Evolutionary conservation across 2,329 filamentous ascomycete genomes (phyloP).

Genomic region (Ophiobolus disseminans): DNA sequence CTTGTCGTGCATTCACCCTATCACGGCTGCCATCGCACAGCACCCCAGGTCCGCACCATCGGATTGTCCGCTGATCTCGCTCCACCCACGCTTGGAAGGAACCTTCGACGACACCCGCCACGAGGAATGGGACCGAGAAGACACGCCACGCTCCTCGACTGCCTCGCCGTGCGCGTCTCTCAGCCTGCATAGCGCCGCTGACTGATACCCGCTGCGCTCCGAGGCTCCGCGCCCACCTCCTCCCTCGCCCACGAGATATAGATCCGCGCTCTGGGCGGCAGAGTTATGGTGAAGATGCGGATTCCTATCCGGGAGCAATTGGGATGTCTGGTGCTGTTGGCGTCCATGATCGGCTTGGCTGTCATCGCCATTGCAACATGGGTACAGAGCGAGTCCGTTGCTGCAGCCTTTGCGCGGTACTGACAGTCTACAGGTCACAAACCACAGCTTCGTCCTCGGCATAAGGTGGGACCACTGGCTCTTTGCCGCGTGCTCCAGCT

Average conservation of each 20-base stretch:
- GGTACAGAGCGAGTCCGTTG: slow-evolving; percentile 38
- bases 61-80: slow-evolving; percentile 9
- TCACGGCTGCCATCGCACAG: slow-evolving; percentile 10
- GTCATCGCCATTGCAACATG: slow-evolving; percentile 80
- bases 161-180: slow-evolving; percentile 17
- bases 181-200: slow-evolving; percentile 19
- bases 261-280: slow-evolving; percentile 1
- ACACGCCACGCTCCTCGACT: slow-evolving; percentile 15
- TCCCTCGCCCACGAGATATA: slow-evolving; percentile 2
- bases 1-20: slow-evolving; percentile 22
- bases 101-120: not conserved
- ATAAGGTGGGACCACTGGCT: slow-evolving; percentile 52
- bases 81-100: not conserved
- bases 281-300: slow-evolving; percentile 68
- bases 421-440: slow-evolving; percentile 57
- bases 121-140: slow-evolving; percentile 38
- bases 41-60: slow-evolving; percentile 11
- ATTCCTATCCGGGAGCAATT: slow-evolving; percentile 89
- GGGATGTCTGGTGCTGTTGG: slow-evolving; percentile 76
- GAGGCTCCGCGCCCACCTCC: slow-evolving; percentile 12
- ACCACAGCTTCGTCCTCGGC: slow-evolving; percentile 65
- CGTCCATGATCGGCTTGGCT: slow-evolving; percentile 75
- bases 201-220: slow-evolving; percentile 17
- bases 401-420: not conserved
- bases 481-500: not conserved